Base-by-base conservation (phyloP, 495 filamentous ascomycete genomes). In the Penicillium paxilli region DNA sequence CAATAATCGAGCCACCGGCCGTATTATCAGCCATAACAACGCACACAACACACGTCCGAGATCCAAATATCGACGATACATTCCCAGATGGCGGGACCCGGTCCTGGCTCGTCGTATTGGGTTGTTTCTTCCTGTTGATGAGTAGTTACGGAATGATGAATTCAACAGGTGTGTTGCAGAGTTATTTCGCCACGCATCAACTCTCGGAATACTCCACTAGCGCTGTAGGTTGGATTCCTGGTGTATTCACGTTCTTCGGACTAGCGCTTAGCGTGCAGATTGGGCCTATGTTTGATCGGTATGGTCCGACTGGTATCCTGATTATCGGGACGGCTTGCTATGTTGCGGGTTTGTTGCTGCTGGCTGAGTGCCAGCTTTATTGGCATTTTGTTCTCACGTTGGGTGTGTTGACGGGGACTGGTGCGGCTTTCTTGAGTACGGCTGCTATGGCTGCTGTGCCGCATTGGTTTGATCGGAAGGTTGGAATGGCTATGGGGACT, bases 361-460 rank as follows among this genome's bases (percentile, higher is more conserved):
- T 86, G 19, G 82, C 68, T 54, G 56, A 74, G 40, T 80, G 74
- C 50, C 68, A 52, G 62, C 67, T 71, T 26, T 89, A 87, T 58
- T 89, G 85, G 74, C 86, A 89, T 23, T 87, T 87, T 65, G 68
- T 88, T 42, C 75, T 88, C 5, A 77, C 76, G 3, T 81, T 86
- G 58, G 83, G 82, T 5, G 66, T 88, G 0, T 62, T 87, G 5
- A 77, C 76, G 2, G 86, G 86, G 0, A 66, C 79, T 0, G 80
- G 80, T 0, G 76, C 78, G 16, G 83, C 85, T 0, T 68, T 86
- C 20, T 65, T 88, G 20, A 86, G 83, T 51, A 81, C 80, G 1
- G 81, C 66, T 3, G 71, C 60, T 2, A 62, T 76, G 59, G 58
- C 68, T 2, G 63, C 64, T 42, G 64, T 74, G 21, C 68, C 71